Evolutionary conservation across 257 asterid species (phyloP).

Genomic region (Phtheirospermum japonicum): DNA sequence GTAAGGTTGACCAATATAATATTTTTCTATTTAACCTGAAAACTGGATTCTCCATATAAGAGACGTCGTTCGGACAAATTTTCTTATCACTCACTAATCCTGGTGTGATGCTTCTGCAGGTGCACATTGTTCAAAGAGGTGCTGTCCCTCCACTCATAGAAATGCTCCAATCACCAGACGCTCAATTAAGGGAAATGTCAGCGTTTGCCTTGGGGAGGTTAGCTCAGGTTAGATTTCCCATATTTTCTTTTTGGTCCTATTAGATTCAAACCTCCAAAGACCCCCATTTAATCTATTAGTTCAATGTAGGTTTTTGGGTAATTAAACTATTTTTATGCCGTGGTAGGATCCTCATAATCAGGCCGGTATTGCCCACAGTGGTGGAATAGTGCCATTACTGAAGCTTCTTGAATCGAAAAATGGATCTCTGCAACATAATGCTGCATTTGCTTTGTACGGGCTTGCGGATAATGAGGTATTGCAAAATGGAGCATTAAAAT

Average conservation of each 20-base stretch:
- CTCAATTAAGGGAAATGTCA: conserved; percentile 96
- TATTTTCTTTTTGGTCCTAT: conserved; percentile 3
- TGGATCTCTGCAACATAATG: conserved; percentile 96
- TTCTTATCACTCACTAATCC: conserved; percentile 18
- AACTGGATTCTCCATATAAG: conserved; percentile 1
- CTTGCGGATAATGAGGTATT: conserved; percentile 98
- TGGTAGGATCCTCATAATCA: conserved; percentile 90
- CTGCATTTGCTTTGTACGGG: conserved; percentile 98
- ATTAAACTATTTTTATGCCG: conserved; percentile 14
- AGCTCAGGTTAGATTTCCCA: conserved; percentile 70
- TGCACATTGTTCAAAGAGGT: conserved; percentile 98
- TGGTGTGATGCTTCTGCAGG: conserved; percentile 44
- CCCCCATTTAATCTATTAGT: not conserved
- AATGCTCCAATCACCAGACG: conserved; percentile 91
- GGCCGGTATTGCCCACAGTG: conserved; percentile 97
- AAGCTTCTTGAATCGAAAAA: conserved; percentile 92
- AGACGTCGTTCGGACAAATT: not conserved
- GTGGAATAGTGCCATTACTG: conserved; percentile 77
- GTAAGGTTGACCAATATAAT: conserved; percentile 72
- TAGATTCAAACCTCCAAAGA: conserved; percentile 5
- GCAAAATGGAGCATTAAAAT: conserved; percentile 15
- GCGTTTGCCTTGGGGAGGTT: conserved; percentile 98
- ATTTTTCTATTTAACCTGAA: conserved; percentile 18
- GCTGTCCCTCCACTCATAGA: conserved; percentile 93
- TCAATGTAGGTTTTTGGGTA: not conserved